Evolutionary conservation across 805 yeast species (phyloP).

Genomic region (Grigorovia humatica): DNA sequence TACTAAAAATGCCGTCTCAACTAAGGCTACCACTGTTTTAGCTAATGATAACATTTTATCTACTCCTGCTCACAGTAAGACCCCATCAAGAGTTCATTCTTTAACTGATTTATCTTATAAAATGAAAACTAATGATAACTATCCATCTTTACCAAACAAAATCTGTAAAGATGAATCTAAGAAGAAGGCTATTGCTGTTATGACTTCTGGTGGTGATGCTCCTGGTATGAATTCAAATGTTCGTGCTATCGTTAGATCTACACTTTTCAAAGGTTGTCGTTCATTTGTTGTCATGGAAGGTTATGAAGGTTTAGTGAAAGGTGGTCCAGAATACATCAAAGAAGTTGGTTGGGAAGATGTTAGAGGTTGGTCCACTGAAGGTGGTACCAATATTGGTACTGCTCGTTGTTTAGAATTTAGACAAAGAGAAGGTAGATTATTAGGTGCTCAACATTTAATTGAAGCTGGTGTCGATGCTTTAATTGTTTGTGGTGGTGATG

Average conservation of each 20-base stretch:
- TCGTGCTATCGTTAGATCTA: slow-evolving; percentile 60
- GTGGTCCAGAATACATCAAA: slow-evolving; percentile 43
- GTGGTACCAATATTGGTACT: slow-evolving; percentile 75
- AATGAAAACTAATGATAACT: slow-evolving; percentile 9
- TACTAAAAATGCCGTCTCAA: slow-evolving; percentile 43
- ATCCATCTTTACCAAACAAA: slow-evolving; percentile 15
- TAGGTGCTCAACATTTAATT: slow-evolving; percentile 56
- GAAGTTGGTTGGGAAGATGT: slow-evolving; percentile 68
- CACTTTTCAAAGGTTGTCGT: slow-evolving; percentile 54
- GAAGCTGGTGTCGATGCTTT: slow-evolving; percentile 66
- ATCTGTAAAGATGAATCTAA: slow-evolving; percentile 7
- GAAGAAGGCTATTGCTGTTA: slow-evolving; percentile 51
- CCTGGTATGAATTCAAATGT: slow-evolving; percentile 77
- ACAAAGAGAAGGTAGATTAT: slow-evolving; percentile 54
- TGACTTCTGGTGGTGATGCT: slow-evolving; percentile 78
- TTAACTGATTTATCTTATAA: slow-evolving; percentile 15
- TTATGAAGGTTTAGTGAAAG: slow-evolving; percentile 60
- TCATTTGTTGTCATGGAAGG: slow-evolving; percentile 66
- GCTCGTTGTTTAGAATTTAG: slow-evolving; percentile 62
- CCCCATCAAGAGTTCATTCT: slow-evolving; percentile 17
- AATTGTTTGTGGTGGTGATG: slow-evolving; percentile 78
- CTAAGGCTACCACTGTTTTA: slow-evolving; percentile 15
- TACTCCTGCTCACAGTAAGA: slow-evolving; percentile 1
- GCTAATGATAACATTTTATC: neutral
- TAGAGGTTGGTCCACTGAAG: slow-evolving; percentile 56